A percentile compares a stretch with the other conserved stretches of the same genome.
Evolutionary conservation across 1,284 basidiomycete genomes (phyloP).

Genomic region (Pholiota adiposa): DNA sequence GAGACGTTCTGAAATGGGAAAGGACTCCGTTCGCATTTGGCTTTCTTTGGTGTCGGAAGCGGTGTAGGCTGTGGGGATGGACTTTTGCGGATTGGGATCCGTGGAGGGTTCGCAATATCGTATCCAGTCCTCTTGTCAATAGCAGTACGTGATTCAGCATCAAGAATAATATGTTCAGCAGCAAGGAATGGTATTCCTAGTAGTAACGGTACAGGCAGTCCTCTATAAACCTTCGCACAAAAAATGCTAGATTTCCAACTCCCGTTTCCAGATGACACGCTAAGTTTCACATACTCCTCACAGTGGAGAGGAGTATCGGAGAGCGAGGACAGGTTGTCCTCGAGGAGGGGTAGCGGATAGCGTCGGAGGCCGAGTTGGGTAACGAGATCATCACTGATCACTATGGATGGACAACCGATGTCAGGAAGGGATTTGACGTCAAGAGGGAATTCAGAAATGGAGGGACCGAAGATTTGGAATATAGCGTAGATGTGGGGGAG

Average conservation of each 20-base stretch:
- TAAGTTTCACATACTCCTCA: conserved; percentile 23
- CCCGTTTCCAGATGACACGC: conserved; percentile 15
- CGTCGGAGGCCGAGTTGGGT: conserved; percentile 20
- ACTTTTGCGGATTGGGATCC: conserved; percentile 36
- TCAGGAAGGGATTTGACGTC: conserved; percentile 18
- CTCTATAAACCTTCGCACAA: conserved; percentile 22
- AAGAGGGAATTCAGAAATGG: too few species aligned
- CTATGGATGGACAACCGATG: conserved; percentile 26
- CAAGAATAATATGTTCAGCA: background rate
- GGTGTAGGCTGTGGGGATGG: conserved; percentile 40
- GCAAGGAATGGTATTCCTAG: conserved; percentile 25
- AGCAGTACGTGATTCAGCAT: background rate
- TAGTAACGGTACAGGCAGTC: conserved; percentile 27
- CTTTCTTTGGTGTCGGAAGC: conserved; percentile 22
- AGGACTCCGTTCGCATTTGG: too few species aligned
- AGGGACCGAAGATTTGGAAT: too few species aligned
- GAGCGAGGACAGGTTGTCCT: conserved; percentile 24
- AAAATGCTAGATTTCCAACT: conserved; percentile 21
- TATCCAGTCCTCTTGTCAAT: background rate
- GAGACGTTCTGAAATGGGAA: too few species aligned
- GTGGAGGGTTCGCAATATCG: background rate
- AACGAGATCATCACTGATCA: conserved; percentile 24
- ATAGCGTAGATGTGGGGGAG: too few species aligned
- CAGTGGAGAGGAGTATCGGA: conserved; percentile 13
- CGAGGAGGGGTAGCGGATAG: conserved; percentile 16